Evolutionary conservation across 441 rosid genomes (phyloP), one percentile per base, ranked within the genome.

Genomic region (Pelargonium myrrhifolium): DNA sequence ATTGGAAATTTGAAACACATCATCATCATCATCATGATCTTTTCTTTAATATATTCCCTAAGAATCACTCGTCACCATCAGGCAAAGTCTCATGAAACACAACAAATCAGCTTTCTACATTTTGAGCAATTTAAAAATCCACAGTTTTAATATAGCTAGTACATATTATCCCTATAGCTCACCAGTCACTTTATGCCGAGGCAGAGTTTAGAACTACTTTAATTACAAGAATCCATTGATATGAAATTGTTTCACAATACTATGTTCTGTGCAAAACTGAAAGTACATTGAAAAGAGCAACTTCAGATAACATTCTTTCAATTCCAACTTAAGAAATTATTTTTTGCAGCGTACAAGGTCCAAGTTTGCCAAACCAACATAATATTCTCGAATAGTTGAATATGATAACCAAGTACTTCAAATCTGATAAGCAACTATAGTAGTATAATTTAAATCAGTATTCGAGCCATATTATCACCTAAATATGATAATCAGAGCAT

Each of bases 11-110:
- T 15, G 59, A 53, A 3, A 53, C 59, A 53, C 58, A 51, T n/a
- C 20, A 14, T 18, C 53, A 45, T 45, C 55, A 47, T 37, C 42
- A 37, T 37, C 55, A 5, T 15, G 18, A 7, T 18, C 20, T 53
- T 49, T 53, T 15, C 20, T 53, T 53, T 53, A 53, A 53, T 53
- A 53, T 53, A 53, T 53, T 53, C 59, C 20, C 59, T 15, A 17
- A 17, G 59, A 53, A 53, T 53, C 59, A 53, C 59, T 53, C 59
- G 59, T 53, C 59, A 53, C 59, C 59, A 53, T 53, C 59, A 17
- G 21, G 59, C 17, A 53, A 53, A 53, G 59, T 17, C 9, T 53
- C 59, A 17, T 53, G 59, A n/a, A 53, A 53, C 59, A n/a, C 59
- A 53, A 17, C 20, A 53, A 53, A 53, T 17, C 59, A 15, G 10